Evolutionary conservation across 2,329 filamentous ascomycete genomes (phyloP).

Genomic region (Arthrinium puccinioides): DNA sequence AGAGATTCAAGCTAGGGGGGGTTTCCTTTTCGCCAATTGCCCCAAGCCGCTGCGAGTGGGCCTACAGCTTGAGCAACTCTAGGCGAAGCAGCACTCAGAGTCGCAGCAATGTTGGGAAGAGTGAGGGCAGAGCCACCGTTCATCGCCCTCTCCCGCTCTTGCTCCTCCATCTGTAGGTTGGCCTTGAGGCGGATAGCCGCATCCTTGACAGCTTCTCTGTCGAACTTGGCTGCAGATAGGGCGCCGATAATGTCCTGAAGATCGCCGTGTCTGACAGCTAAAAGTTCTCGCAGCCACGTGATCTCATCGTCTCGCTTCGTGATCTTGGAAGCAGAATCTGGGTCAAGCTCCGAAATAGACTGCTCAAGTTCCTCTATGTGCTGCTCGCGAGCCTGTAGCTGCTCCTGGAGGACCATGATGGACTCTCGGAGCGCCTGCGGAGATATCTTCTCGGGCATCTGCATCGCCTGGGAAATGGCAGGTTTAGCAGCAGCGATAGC

Average conservation of each 20-base stretch:
- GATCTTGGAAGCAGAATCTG: constrained; percentile 72
- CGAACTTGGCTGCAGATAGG: constrained; percentile 66
- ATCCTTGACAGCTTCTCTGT: constrained; percentile 75
- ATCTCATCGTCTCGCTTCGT: constrained; percentile 93
- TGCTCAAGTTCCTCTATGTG: constrained; percentile 83
- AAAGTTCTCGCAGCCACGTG: constrained; percentile 85
- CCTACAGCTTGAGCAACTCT: constrained; percentile 78
- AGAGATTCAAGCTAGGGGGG: constrained; percentile 42
- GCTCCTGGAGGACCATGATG: constrained; percentile 92
- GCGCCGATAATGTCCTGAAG: constrained; percentile 84
- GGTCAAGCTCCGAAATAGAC: constrained; percentile 60
- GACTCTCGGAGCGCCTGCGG: constrained; percentile 92
- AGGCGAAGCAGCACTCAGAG: constrained; percentile 70
- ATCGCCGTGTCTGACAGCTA: constrained; percentile 85
- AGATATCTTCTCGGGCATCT: constrained; percentile 77
- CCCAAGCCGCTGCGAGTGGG: constrained; percentile 81
- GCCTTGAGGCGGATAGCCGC: constrained; percentile 88
- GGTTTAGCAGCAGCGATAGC: constrained; percentile 34
- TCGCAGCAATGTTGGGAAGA: constrained; percentile 69
- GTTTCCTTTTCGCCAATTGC: constrained; percentile 77
- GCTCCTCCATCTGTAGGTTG: constrained; percentile 96
- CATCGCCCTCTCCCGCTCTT: constrained; percentile 82
- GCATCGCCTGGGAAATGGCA: constrained; percentile 31
- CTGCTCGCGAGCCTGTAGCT: constrained; percentile 87
- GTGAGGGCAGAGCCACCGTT: constrained; percentile 60